Evolutionary conservation across 2,329 filamentous ascomycete genomes (phyloP).

Genomic region (Penicillium sp.): DNA sequence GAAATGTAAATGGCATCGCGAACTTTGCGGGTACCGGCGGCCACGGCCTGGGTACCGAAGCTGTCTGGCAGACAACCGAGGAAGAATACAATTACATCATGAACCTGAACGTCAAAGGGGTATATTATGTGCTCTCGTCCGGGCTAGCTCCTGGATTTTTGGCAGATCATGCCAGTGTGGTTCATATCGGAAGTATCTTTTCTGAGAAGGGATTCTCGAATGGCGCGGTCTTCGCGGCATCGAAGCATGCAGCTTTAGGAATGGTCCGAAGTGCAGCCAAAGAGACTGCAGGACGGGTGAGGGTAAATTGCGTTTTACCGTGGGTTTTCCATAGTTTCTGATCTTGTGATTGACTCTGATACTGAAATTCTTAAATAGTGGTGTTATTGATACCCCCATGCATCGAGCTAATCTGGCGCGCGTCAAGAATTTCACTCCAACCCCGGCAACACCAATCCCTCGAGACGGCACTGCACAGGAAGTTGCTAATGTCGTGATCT

Average conservation of each 20-base stretch:
- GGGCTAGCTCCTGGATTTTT: not conserved
- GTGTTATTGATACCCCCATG: constrained; percentile 27
- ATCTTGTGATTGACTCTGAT: too few relatives aligned
- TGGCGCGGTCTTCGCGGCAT: not conserved
- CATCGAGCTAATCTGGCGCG: constrained; percentile 3
- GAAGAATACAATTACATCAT: not conserved
- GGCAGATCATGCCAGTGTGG: not conserved
- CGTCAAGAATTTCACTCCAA: not conserved
- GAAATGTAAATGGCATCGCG: not conserved
- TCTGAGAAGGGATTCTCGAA: not conserved
- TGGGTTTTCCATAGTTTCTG: not conserved
- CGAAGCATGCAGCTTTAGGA: not conserved
- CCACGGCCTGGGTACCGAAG: not conserved
- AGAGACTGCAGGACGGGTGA: not conserved
- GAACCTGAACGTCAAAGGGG: not conserved
- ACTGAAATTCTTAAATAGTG: not conserved
- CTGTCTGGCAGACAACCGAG: constrained; percentile 1
- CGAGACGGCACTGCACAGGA: constrained; percentile 2
- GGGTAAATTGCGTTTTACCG: not conserved
- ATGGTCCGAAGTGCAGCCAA: constrained; percentile 2
- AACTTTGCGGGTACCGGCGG: not conserved
- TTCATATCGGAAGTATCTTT: not conserved
- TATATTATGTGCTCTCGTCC: not conserved
- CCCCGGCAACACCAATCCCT: not conserved
- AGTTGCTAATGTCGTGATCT: constrained; percentile 3